Base-by-base conservation (phyloP, 1,284 basidiomycete genomes). In the Papiliotrema flavescens region DNA sequence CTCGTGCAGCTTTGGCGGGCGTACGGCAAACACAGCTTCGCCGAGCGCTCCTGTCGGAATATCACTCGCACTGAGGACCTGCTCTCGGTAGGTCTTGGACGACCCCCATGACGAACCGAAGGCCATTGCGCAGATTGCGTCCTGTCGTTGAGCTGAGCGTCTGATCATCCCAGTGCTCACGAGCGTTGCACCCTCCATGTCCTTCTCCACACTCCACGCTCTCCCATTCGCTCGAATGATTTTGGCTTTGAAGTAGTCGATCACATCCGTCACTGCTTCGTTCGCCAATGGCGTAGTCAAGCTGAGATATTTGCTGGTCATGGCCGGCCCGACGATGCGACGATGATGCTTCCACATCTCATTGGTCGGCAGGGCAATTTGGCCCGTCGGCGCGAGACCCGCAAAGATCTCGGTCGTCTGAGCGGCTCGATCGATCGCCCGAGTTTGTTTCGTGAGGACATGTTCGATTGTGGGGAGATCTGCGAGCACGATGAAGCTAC, bases 81-180 rank as follows among this genome's bases (percentile, higher is more conserved):
- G 60, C 8, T 42, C 3, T 3, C 45, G 50, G 46, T 53, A 61
- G 11, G 42, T 24, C 11, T 52, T 15, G 15, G 65, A 47, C 36
- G 55, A 56, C 3, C 48, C 55, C 62, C 65, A 67, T 7, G 55
- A 51, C 34, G 64, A 46, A 13, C 64, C 65, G 55, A 71, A 69
- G 13, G 67, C 65, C 61, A 71, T 69, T 1, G 61, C 64, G 51
- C 63, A 62, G 40, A 66, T 66, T 0, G 62, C 64, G 53, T 66
- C 62, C 63, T 69, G n/a, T n/a, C n/a, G n/a, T n/a, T n/a, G n/a
- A n/a, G n/a, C n/a, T n/a, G n/a, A n/a, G n/a, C n/a, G n/a, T n/a
- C n/a, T n/a, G n/a, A n/a, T n/a, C n/a, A n/a, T n/a, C n/a, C n/a
- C n/a, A 54, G 32, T 20, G 35, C 59, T 52, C 35, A 65, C 63